These are phyloP conservation scores for Vanderwaltozyma verrucispora DNA, from an alignment of 805 yeast species.

Conservation along the genomic window DNA sequence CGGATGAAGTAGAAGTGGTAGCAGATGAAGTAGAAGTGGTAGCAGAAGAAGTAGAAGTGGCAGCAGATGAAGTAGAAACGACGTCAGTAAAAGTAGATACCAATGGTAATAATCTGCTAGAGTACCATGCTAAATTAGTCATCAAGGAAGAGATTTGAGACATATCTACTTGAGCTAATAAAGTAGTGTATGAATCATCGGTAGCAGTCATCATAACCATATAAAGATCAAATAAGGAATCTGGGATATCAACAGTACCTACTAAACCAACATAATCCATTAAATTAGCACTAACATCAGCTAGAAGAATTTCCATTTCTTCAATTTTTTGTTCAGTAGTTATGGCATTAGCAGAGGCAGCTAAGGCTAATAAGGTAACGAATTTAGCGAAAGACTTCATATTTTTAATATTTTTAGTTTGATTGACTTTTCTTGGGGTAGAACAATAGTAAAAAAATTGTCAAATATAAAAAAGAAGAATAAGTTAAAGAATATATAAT, in stretches of 20 bases:
- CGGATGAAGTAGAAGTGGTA: conserved; percentile 1
- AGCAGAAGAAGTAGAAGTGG: conserved; percentile 4
- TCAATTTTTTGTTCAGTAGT: conserved; percentile 11
- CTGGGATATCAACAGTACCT: conserved; percentile 11
- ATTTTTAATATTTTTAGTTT: too few relatives aligned
- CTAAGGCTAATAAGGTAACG: conserved; percentile 14
- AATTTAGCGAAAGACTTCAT: neutral
- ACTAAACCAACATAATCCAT: conserved; percentile 12
- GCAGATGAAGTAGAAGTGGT: conserved; percentile 1
- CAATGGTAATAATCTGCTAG: conserved; percentile 19
- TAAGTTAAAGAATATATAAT: too few relatives aligned
- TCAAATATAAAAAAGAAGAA: too few relatives aligned
- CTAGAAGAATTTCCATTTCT: conserved; percentile 14
- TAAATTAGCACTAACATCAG: conserved; percentile 14
- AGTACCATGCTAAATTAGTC: conserved; percentile 31
- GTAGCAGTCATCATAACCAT: conserved; percentile 5
- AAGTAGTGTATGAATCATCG: conserved; percentile 25
- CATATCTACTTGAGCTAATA: conserved; percentile 18
- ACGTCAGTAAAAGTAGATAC: conserved; percentile 3
- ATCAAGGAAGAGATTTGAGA: conserved; percentile 20
- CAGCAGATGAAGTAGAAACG: conserved; percentile 1
- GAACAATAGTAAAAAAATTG: too few relatives aligned
- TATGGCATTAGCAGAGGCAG: conserved; percentile 12
- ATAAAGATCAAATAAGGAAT: conserved; percentile 16
- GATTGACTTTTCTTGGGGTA: too few relatives aligned